Evolutionary conservation across 169 alveolate species (phyloP).

Genomic region (Neospora caninum): DNA sequence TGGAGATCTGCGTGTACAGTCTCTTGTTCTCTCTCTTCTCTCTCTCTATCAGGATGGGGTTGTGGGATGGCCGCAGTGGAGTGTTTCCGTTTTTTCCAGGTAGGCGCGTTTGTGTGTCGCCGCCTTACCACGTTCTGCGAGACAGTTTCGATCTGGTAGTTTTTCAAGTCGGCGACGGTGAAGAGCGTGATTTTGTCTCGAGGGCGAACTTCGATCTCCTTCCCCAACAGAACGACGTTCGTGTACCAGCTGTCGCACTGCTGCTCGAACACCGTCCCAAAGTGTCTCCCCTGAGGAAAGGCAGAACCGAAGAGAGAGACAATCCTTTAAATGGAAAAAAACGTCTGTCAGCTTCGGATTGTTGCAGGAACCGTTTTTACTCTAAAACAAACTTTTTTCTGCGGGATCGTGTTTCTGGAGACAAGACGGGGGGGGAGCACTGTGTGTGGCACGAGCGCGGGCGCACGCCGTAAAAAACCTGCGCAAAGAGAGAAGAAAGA

Average conservation of each 20-base stretch:
- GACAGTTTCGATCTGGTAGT: conserved; percentile 47
- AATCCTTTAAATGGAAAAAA: too few species aligned
- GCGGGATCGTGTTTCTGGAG: too few species aligned
- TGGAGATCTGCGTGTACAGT: neutral
- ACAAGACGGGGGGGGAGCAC: too few species aligned
- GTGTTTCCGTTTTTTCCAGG: neutral
- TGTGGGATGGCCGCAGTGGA: too few species aligned
- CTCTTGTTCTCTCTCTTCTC: too few species aligned
- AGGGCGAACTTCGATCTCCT: conserved; percentile 41
- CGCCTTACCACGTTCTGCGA: neutral
- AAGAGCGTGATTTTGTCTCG: conserved; percentile 41
- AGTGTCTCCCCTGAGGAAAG: conserved; percentile 29
- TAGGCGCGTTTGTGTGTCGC: neutral
- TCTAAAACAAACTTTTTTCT: too few species aligned
- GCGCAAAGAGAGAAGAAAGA: neutral
- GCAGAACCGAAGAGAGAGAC: neutral
- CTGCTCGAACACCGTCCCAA: conserved; percentile 61
- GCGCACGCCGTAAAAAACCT: too few species aligned
- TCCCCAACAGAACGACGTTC: conserved; percentile 57
- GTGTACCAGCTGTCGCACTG: conserved; percentile 69
- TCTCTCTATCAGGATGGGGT: too few species aligned
- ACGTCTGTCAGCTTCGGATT: too few species aligned
- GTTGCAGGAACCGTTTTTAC: too few species aligned
- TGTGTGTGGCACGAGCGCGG: too few species aligned
- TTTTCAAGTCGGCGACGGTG: conserved; percentile 53